Evolutionary conservation across 2,329 filamentous ascomycete species (phyloP).

Genomic region (Phaeosphaeriaceae sp.): DNA sequence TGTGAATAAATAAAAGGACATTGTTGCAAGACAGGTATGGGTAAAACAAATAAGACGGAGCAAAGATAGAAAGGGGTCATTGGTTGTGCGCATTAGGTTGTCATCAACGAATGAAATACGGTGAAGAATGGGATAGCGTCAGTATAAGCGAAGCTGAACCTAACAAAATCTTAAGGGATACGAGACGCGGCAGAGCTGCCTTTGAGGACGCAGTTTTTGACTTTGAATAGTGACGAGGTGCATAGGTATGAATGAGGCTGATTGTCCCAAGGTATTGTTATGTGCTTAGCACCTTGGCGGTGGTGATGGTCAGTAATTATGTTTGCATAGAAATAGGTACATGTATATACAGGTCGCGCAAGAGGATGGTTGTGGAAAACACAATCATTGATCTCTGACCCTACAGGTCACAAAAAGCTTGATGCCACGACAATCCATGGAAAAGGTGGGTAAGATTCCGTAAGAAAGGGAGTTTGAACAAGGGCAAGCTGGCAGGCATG

Average conservation of each 20-base stretch:
- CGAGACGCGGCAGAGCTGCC: conserved; percentile 1
- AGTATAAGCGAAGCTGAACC: not conserved
- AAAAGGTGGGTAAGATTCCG: not conserved
- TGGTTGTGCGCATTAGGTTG: no score
- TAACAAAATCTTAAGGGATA: not conserved
- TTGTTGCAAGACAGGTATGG: no score
- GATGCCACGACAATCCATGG: conserved; percentile 1
- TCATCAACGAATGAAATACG: not conserved
- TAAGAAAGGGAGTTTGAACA: conserved; percentile 2
- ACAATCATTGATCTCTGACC: not conserved
- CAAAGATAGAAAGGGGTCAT: no score
- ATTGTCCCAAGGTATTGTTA: not conserved
- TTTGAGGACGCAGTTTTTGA: not conserved
- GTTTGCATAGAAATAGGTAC: no score
- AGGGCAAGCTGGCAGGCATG: not conserved
- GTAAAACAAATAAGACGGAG: no score
- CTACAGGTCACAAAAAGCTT: not conserved
- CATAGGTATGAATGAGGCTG: not conserved
- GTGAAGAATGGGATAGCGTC: not conserved
- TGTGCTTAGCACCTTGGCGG: not conserved
- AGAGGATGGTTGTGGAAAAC: not conserved
- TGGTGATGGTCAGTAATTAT: no score
- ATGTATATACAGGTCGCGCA: no score
- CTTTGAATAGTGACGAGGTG: not conserved
- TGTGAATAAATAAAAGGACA: no score